These are phyloP conservation scores for Zygotorulaspora mrakii DNA, from an alignment of 1,139 yeast genomes.

Conservation along the genomic window DNA sequence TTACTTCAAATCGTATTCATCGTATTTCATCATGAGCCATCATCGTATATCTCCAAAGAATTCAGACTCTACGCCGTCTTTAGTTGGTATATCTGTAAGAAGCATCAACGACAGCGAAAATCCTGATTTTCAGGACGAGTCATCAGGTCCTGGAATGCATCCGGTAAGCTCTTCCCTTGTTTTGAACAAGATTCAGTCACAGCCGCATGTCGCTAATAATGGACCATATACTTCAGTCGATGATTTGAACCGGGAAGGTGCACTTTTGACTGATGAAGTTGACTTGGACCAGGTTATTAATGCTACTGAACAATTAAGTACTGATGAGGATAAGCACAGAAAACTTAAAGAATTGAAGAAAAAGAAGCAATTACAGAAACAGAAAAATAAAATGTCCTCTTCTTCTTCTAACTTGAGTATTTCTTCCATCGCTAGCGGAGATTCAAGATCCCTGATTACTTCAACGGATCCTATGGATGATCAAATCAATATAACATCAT, in stretches of 20 bases:
- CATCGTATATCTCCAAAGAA: neutral
- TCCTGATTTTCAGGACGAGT: slow-evolving; percentile 17
- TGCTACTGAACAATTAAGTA: slow-evolving; percentile 16
- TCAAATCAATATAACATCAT: slow-evolving; percentile 16
- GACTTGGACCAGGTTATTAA: slow-evolving; percentile 25
- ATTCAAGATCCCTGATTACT: slow-evolving; percentile 27
- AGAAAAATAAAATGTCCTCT: slow-evolving; percentile 6
- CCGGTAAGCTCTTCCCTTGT: slow-evolving; percentile 21
- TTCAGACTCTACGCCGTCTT: slow-evolving; percentile 22
- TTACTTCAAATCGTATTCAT: neutral
- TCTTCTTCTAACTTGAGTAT: slow-evolving; percentile 9
- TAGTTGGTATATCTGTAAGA: slow-evolving; percentile 31
- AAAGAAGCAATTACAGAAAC: slow-evolving; percentile 16
- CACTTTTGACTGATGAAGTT: slow-evolving; percentile 33
- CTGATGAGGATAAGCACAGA: slow-evolving; percentile 20
- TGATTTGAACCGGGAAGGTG: slow-evolving; percentile 34
- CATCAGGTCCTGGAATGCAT: slow-evolving; percentile 12
- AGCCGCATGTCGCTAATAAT: slow-evolving; percentile 17
- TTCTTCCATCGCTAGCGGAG: slow-evolving; percentile 16
- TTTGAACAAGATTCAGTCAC: slow-evolving; percentile 23
- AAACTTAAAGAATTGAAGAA: slow-evolving; percentile 16
- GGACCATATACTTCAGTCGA: slow-evolving; percentile 30
- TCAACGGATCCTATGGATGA: slow-evolving; percentile 30
- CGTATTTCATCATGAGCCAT: neutral
- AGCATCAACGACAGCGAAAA: slow-evolving; percentile 24